These are phyloP conservation scores for Eudorina sp. DNA, from an alignment of 139 green algal genomes.

Conservation along the genomic window DNA sequence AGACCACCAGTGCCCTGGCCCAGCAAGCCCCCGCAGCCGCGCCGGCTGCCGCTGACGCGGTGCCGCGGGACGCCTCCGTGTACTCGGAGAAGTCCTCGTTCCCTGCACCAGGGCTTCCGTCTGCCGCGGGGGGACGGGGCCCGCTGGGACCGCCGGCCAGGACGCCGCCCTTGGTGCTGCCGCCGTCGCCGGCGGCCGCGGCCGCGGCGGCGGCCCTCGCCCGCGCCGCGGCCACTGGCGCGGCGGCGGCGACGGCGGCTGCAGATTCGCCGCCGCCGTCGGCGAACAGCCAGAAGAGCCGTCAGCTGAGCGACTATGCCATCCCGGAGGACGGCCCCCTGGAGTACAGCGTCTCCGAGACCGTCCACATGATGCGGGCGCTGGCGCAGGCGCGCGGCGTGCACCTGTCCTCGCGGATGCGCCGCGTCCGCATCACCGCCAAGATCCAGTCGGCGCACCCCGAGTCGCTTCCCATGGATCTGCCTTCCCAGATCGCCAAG, in stretches of 20 bases:
- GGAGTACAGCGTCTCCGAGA: constrained; percentile 31
- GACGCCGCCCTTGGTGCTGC: not conserved
- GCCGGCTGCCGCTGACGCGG: not conserved
- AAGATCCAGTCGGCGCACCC: constrained; percentile 48
- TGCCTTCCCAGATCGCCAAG: not conserved
- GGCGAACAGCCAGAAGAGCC: constrained; percentile 11
- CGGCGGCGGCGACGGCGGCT: too few relatives aligned
- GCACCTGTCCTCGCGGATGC: constrained; percentile 41
- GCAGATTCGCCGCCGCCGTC: not conserved
- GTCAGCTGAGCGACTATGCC: constrained; percentile 28
- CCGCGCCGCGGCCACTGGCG: not conserved
- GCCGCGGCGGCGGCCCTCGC: not conserved
- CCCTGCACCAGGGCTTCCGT: too few relatives aligned
- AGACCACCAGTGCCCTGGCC: too few relatives aligned
- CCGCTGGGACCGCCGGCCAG: too few relatives aligned
- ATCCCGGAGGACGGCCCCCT: constrained; percentile 35
- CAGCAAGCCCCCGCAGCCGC: not conserved
- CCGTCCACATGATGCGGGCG: constrained; percentile 39
- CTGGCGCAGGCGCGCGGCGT: constrained; percentile 20
- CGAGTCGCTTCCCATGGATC: constrained; percentile 1
- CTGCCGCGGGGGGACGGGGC: too few relatives aligned
- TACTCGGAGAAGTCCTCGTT: too few relatives aligned
- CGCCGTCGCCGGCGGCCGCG: not conserved
- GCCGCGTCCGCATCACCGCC: constrained; percentile 37
- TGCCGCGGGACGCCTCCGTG: not conserved